These are phyloP conservation scores for Podila verticillata DNA, from an alignment of 192 early-diverging fungal genomes.

Conservation along the genomic window DNA sequence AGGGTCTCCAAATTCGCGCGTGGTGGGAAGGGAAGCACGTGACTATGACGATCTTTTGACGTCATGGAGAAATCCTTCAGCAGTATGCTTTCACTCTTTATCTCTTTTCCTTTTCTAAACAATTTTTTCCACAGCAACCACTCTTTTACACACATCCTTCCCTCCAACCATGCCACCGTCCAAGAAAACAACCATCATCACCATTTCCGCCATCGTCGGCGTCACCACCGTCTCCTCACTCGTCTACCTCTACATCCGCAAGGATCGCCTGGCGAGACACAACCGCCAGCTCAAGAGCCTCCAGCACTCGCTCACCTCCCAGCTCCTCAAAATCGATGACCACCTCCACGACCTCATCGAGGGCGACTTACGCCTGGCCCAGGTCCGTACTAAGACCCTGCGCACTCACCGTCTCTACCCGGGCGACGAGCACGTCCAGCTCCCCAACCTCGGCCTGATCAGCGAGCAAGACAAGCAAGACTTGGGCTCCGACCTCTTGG, in stretches of 20 bases:
- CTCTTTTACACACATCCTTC: background rate
- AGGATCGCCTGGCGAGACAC: background rate
- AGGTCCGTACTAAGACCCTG: conserved; percentile 32
- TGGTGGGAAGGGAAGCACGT: background rate
- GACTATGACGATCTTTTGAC: background rate
- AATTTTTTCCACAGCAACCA: background rate
- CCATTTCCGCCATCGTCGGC: conserved; percentile 26
- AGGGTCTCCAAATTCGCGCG: background rate
- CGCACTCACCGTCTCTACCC: conserved; percentile 20
- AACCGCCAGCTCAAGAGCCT: conserved; percentile 7
- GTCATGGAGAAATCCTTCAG: background rate
- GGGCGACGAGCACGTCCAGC: conserved; percentile 17
- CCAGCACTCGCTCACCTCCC: conserved; percentile 14
- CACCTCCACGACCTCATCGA: conserved; percentile 13
- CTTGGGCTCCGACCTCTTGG: conserved; percentile 5
- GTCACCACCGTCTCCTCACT: conserved; percentile 28
- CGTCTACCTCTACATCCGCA: conserved; percentile 17
- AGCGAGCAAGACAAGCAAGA: conserved; percentile 17
- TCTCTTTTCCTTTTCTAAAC: background rate
- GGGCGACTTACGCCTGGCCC: conserved; percentile 22
- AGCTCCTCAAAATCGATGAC: conserved; percentile 23
- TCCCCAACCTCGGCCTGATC: conserved; percentile 24
- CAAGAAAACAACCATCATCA: conserved; percentile 25
- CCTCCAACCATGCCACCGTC: conserved; percentile 10
- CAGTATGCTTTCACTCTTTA: background rate